phyloP scores from a whole-genome alignment of 2,329 filamentous ascomycete species.

The Aspergillus sojae region DNA sequence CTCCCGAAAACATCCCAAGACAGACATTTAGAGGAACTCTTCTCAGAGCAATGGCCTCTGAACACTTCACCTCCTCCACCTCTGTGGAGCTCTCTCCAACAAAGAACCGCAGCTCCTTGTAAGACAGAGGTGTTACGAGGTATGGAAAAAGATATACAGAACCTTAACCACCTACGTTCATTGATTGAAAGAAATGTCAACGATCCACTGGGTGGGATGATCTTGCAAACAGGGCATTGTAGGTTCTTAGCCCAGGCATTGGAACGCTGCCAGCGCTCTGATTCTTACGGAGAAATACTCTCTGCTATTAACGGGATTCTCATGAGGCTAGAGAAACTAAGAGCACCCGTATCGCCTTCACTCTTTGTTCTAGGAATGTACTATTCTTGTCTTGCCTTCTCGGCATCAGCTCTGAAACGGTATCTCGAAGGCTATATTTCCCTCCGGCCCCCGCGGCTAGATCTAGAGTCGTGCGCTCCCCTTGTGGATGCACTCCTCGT shows the following conservation, averaged over 20 bases:
- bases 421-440: conserved; percentile 27
- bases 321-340: conserved; percentile 28
- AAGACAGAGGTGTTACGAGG: conserved; percentile 3
- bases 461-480: conserved; percentile 12
- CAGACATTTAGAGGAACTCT: conserved; percentile 20
- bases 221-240: conserved; percentile 16
- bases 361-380: conserved; percentile 31
- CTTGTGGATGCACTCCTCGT: conserved; percentile 28
- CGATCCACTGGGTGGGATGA: conserved; percentile 7
- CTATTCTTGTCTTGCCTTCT: conserved; percentile 35
- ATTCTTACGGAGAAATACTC: conserved; percentile 35
- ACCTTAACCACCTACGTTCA: conserved; percentile 22
- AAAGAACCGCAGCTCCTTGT: background rate
- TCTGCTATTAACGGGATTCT: conserved; percentile 33
- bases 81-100: conserved; percentile 26
- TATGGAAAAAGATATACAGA: conserved; percentile 7
- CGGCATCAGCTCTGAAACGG: conserved; percentile 29
- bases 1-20: conserved; percentile 10
- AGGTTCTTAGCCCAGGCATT: conserved; percentile 23
- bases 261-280: conserved; percentile 24
- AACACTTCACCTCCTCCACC: conserved; percentile 19
- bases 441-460: background rate
- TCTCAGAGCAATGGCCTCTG: conserved; percentile 27
- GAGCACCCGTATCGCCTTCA: conserved; percentile 11
- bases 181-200: conserved; percentile 30